Base-by-base conservation (phyloP, 139 green algal species). In the Chlamydomonas incerta region DNA sequence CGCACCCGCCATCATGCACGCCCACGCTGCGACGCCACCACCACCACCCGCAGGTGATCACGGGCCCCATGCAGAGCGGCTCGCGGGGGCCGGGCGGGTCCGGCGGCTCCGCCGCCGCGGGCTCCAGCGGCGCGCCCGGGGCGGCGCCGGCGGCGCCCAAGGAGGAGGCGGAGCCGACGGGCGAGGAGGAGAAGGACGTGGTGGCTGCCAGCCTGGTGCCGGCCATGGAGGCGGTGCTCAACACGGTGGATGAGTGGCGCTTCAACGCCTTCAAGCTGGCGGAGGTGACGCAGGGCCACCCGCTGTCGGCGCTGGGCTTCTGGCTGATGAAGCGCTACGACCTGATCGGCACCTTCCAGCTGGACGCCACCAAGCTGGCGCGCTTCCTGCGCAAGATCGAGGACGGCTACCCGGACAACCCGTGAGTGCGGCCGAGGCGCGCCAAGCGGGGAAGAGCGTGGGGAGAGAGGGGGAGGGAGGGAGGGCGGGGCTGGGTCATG, bases 191-290 rank as follows among this genome's bases (percentile, higher is more conserved):
- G 52, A 57, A 81, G 74, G 75, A 86, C 34, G 55, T 89, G 37
- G 68, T 89, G 28, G 75, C 85, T 0, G 35, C 85, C 18, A 81
- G 60, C 77, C 69, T 89, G 6, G 69, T 86, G 70, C 85, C 77
- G 4, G 85, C 85, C 18, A 89, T 89, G 80, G 79, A 90, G 72
- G 71, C 47, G n/a, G 67, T 87, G 60, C 80, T 90, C 18, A 65
- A 65, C 24, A 87, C 86, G 14, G 86, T 90, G 50, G 86, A 90
- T 55, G 86, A 90, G 46, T 90, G 86, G 88, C 90, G 91, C 34
- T 93, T 93, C 62, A 86, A 93, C 67, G 90, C 89, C 1, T 93
- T 93, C 72, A 85, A 70, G 65, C 81, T 93, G 65, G 81, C 72
- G 29, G 90, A 91, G 72, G 82, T 83, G 3, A 92, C 90, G 8